Base-by-base conservation (phyloP, 2,329 filamentous ascomycete genomes). In the Xylariaceae sp. region DNA sequence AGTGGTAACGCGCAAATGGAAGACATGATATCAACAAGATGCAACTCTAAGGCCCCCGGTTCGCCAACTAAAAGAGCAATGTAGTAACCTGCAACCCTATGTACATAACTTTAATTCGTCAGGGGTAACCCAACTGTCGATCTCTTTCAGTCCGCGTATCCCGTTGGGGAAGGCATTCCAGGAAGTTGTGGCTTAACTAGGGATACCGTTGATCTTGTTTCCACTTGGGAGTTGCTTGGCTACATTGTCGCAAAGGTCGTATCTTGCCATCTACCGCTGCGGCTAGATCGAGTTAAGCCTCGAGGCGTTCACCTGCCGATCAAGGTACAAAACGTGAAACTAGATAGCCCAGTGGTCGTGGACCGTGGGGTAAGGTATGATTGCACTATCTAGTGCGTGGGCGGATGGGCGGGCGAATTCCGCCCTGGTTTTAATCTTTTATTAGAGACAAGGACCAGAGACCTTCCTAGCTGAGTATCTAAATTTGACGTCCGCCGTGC, bases 281-380 rank as follows among this genome's bases (percentile, higher is more conserved):
- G 41, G 39, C 49, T 46, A 23, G 37, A 45, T 48, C 31, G 19
- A 60, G 45, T 28, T 29, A 59, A 60, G 48, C 48, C 34, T 45
- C 37, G 52, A 48, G 53, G 50, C 39, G 39, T 43, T 51, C 53
- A 62, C 60, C 60, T 62, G 57, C 60, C 60, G 53, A 62, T 60
- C 49, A 9, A 51, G 51, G 60, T 60, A 56, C 39, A 31, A 44
- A 31, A 44, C 24, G 43, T 55, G 58, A 51, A 60, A 50, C 54
- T n/a, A n/a, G n/a, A n/a, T 49, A 49, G 21, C 19, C 9, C 7
- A 34, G 19, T 31, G 16, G 39, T 29, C 31, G 31, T 48, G 47
- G 47, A n/a, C n/a, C n/a, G n/a, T n/a, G n/a, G n/a, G n/a, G n/a
- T n/a, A n/a, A n/a, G 46, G 46, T 55, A 36, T 47, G 40, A 39